Conservation (phyloP, 2,329 filamentous ascomycete genomes). For the Trichoderma afroharzianum region DNA sequence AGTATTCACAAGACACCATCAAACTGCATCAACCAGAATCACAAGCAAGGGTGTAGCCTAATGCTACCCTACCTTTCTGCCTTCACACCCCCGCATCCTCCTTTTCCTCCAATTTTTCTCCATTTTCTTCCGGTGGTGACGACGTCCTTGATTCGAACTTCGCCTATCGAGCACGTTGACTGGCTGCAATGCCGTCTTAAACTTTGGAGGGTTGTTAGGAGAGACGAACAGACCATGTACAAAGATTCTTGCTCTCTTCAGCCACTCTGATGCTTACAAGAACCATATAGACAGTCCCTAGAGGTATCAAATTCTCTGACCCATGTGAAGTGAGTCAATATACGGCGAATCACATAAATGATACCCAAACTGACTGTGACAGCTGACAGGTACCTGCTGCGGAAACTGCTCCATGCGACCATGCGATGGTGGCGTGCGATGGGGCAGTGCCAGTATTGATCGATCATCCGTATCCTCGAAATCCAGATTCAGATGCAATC, state of each 20-base stretch:
- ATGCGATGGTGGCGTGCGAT: not conserved
- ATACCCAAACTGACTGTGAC: not conserved
- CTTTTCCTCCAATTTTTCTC: not conserved
- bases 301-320: not conserved
- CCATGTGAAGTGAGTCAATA: not conserved
- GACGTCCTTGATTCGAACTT: not conserved
- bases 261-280: not conserved
- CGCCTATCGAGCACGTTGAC: constrained; percentile 2
- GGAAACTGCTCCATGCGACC: not conserved
- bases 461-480: not conserved
- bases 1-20: not conserved
- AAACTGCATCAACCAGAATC: not conserved
- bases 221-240: not conserved
- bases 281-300: not conserved
- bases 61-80: not conserved
- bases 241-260: not conserved
- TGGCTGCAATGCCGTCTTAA: not conserved
- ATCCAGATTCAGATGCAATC: not conserved
- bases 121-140: not conserved
- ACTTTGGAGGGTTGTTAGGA: not conserved
- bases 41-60: not conserved
- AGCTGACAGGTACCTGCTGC: not conserved
- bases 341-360: not conserved
- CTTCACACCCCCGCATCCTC: not conserved
- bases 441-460: not conserved